A percentile compares a stretch with the other conserved stretches of the same genome.
Conservation (phyloP, 805 yeast species). For the Saturnispora quitensis region DNA sequence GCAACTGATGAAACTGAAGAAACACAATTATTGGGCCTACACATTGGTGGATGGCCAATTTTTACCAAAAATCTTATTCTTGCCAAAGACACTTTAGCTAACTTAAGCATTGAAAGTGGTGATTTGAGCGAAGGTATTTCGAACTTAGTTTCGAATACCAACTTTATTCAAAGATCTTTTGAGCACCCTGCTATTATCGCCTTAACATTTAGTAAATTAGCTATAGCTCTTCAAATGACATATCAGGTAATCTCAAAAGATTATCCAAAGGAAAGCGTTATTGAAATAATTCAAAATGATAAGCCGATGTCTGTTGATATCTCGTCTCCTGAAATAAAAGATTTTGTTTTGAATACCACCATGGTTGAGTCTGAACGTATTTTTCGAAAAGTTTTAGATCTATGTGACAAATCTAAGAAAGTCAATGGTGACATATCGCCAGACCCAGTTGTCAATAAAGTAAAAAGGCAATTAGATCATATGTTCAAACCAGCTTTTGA, state of each 20-base stretch:
- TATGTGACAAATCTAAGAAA: slow-evolving; percentile 13
- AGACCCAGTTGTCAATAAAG: slow-evolving; percentile 4
- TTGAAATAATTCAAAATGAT: slow-evolving; percentile 11
- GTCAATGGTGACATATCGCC: background rate
- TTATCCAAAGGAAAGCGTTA: slow-evolving; percentile 8
- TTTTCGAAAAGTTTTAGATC: slow-evolving; percentile 9
- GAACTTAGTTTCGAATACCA: slow-evolving; percentile 13
- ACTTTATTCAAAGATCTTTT: slow-evolving; percentile 14
- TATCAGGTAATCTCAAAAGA: slow-evolving; percentile 10
- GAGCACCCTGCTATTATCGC: slow-evolving; percentile 17
- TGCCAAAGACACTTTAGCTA: slow-evolving; percentile 21
- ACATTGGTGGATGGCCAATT: slow-evolving; percentile 23
- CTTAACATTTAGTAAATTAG: slow-evolving; percentile 15
- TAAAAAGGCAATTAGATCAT: slow-evolving; percentile 9
- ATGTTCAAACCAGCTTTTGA: slow-evolving; percentile 15
- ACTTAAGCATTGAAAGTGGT: slow-evolving; percentile 20
- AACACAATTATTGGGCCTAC: slow-evolving; percentile 15
- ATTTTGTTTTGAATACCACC: slow-evolving; percentile 13
- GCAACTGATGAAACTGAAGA: slow-evolving; percentile 19
- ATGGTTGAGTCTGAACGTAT: slow-evolving; percentile 13
- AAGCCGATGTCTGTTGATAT: slow-evolving; percentile 9
- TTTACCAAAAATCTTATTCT: slow-evolving; percentile 19
- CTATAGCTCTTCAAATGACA: slow-evolving; percentile 14
- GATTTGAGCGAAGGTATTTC: slow-evolving; percentile 18
- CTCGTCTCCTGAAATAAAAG: slow-evolving; percentile 12